Base-by-base conservation (phyloP, 352 stramenopile species). In the Globisporangium lucens region DNA sequence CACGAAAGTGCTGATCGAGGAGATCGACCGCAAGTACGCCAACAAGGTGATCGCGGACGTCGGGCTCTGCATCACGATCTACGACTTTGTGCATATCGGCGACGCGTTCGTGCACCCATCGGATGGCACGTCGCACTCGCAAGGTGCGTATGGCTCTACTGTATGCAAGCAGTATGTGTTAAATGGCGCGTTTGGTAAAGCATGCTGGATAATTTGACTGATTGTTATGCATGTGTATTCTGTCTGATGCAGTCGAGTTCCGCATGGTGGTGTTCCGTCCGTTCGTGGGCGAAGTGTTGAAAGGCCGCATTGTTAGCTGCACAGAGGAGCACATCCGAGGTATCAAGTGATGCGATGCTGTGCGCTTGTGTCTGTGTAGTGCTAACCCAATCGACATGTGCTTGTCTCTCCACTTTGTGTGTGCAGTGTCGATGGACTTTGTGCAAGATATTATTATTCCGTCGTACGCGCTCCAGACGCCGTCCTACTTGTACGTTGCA, bases 1-100 rank as follows among this genome's bases (percentile, higher is more conserved):
- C 77, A 85, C 81, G 68, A 88, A 93, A 64, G 87, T 94, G 51
- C 72, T 97, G 55, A 75, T 93, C 22, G 87, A 97, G 74, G 89
- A 97, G 75, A 92, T 97, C 65, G 87, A 97, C 73, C 83, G 83
- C 69, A 97, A 97, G 76, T 97, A 95, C 66, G 87, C 87, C 35
- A 97, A 97, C 80, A 97, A 97, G 65, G 87, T 97, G 15, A 82
- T 97, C 38, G 80, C 88, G 3, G 88, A 95, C 70, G 89, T 95
- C 55, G 89, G 89, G 35, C 85, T 97, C 56, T 97, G 89, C 67
- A 80, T 97, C 55, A 91, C 87, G 47, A 85, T 95, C 69, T 95
- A 95, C 76, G 89, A 97, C 75, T 95, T 97, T 61, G 89, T 97
- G 61, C 79, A 88, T 69, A 92, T 94, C 41, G 89, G 89, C 59